Base-by-base conservation (phyloP, 1,139 yeast genomes). In the Protomyces inundatus region DNA sequence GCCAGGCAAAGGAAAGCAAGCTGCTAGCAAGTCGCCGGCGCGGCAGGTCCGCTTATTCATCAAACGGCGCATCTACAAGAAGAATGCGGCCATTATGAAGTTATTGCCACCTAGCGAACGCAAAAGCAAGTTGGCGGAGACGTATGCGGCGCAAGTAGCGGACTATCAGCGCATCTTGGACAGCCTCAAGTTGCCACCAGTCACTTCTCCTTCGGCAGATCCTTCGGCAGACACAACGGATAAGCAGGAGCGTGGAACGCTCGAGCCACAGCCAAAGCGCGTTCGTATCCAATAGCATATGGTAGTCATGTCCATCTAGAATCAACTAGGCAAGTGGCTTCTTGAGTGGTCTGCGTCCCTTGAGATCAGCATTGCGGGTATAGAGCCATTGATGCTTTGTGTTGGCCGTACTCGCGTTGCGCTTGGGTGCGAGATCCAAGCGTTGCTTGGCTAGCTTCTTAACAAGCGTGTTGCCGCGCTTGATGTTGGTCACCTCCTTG, bases 71-170 rank as follows among this genome's bases (percentile, higher is more conserved):
- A 75, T 93, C 39, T 91, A 80, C 72, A 81, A 83, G 64, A 87
- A 90, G 72, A 93, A 93, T 74, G 55, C 79, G 70, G 97, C 90
- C 66, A 93, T 90, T 0, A 77, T 93, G 67, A 77, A 76, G 42
- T 87, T 84, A 6, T 77, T 90, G 74, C 91, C 86, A 63, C 79
- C 77, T 36, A 79, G 83, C 1, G 84, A 85, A 23, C 80, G 82
- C 67, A 80, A 80, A 68, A 89, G 85, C 69, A 88, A 87, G 71
- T 76, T 91, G 36, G 90, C 89, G 65, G 85, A 86, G 5, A 93
- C 96, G 0, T 90, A 84, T 71, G 81, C 81, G 65, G 77, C 85
- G 12, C 78, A 89, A 66, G 83, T 83, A 63, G 86, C 83, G 57
- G 96, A 89, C 70, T 90, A 89, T 74, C 73, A 75, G 64, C 77